Base-by-base conservation (phyloP, 2,329 filamentous ascomycete genomes). In the Orbilia quercus region DNA sequence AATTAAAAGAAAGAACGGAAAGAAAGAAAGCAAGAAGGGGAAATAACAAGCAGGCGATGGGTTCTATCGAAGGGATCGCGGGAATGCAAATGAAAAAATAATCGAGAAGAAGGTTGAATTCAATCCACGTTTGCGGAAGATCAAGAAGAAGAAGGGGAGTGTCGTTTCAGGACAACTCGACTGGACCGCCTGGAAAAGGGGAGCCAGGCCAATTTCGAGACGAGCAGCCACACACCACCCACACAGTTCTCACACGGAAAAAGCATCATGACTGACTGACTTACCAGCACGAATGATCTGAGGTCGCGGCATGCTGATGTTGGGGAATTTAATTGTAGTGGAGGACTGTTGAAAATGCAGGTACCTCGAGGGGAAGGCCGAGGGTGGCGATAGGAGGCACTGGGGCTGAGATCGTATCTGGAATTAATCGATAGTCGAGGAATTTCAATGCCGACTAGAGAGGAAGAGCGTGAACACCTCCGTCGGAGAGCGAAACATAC, bases 261-360 rank as follows among this genome's bases (percentile, higher is more conserved):
- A 54, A 65, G 69, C 60, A 73, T 66, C 70, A 69, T 53, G 16
- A 36, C 20, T 62, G 45, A 11, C n/a, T n/a, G n/a, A 67, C 63
- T 57, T 81, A 85, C 84, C 84, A 78, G 84, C 84, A 81, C 84
- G 81, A 76, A 86, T 84, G 66, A 85, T 85, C 65, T 84, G 82
- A 77, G 84, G 84, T 76, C 84, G 82, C 77, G 84, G 85, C 84
- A 86, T 86, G 54, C 58, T 51, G 20, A 45, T 51, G 45, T 53
- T 38, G 22, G 47, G 67, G 59, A 55, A 65, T 64, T 54, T 36
- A 51, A 54, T 59, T 64, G 64, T 65, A 59, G 51, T 65, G 69
- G n/a, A n/a, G n/a, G n/a, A n/a, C n/a, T 50, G 55, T 65, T 60
- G 69, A 60, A 31, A 73, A 73, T 73, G 69, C 69, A 73, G 69